Evolutionary conservation across 2,329 filamentous ascomycete genomes (phyloP).

Genomic region (Alternaria angustiovoidea): DNA sequence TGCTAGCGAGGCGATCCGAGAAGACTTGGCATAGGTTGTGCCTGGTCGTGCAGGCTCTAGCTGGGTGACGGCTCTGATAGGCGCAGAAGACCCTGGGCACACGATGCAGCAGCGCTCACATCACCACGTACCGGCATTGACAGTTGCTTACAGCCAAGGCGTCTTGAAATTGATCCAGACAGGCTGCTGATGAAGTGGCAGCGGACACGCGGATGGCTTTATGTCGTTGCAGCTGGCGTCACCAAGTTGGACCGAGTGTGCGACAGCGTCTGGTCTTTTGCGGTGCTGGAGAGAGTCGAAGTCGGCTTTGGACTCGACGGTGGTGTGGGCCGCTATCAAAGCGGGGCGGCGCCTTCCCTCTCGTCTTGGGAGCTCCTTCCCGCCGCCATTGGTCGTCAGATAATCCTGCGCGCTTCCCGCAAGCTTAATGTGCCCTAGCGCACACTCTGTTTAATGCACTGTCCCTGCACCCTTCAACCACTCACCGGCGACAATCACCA

Average conservation of each 20-base stretch:
- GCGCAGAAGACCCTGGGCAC: constrained; percentile 19
- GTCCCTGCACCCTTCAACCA: constrained; percentile 34
- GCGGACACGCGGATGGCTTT: constrained; percentile 22
- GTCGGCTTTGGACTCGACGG: constrained; percentile 14
- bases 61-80: constrained; percentile 17
- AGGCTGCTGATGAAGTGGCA: constrained; percentile 19
- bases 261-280: neutral
- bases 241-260: neutral
- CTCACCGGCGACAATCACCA: constrained; percentile 34
- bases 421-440: constrained; percentile 31
- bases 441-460: constrained; percentile 26
- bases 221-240: constrained; percentile 12
- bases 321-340: constrained; percentile 17
- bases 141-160: constrained; percentile 22
- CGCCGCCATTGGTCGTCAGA: constrained; percentile 27
- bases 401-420: constrained; percentile 29
- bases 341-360: constrained; percentile 33
- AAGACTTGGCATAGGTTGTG: constrained; percentile 32
- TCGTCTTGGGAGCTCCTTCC: constrained; percentile 21
- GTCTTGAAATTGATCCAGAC: constrained; percentile 18
- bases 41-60: constrained; percentile 25
- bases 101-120: constrained; percentile 23
- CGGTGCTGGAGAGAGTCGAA: constrained; percentile 26
- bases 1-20: constrained; percentile 18
- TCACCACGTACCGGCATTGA: constrained; percentile 24